These are phyloP conservation scores for Stentor roeselii DNA, from an alignment of 73 alveolate genomes.

Conservation along the genomic window DNA sequence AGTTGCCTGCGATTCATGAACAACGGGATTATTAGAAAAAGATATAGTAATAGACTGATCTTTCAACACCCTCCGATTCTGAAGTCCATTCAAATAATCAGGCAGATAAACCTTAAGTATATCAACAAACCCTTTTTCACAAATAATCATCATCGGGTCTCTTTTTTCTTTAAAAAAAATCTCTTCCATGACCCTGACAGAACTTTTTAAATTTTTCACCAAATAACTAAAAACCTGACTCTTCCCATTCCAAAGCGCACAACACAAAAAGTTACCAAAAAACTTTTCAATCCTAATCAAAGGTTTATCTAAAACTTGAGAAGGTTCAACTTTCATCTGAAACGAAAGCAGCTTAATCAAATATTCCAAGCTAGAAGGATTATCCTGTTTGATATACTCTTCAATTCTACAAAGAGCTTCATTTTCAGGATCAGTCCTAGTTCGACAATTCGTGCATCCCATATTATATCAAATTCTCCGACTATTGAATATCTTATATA, in stretches of 20 bases:
- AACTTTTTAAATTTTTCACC: background rate
- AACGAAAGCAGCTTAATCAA: background rate
- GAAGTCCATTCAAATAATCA: background rate
- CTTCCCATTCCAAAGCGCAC: background rate
- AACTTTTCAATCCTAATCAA: background rate
- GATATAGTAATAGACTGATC: background rate
- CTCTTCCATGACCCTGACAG: background rate
- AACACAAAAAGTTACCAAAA: background rate
- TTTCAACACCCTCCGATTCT: background rate
- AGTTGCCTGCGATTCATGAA: background rate
- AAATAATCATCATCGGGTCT: background rate
- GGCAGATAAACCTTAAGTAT: background rate
- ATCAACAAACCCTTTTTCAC: background rate
- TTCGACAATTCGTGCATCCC: background rate
- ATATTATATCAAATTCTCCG: too few species aligned
- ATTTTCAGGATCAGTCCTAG: background rate
- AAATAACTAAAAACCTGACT: background rate
- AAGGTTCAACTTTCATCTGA: background rate
- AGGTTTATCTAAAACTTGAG: too few species aligned
- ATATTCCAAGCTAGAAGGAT: background rate
- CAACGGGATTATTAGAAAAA: background rate
- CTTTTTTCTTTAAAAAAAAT: background rate
- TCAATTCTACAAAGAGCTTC: background rate
- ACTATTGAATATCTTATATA: too few species aligned
- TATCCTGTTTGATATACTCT: background rate